Conservation (phyloP, 1,284 basidiomycete species). For the Amylostereum areolatum region DNA sequence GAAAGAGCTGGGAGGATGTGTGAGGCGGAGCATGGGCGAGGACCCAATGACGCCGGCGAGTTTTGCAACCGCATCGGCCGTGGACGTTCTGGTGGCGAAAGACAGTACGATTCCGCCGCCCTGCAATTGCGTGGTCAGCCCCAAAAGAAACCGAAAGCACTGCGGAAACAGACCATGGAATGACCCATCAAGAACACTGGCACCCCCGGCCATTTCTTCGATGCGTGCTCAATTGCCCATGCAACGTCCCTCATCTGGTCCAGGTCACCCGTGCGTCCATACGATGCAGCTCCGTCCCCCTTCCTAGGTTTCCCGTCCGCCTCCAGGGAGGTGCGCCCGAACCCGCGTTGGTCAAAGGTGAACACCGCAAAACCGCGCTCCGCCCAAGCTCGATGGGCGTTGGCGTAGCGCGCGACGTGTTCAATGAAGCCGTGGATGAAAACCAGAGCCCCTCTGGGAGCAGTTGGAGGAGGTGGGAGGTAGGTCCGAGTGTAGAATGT, state of each 20-base stretch:
- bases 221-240: slow-evolving; percentile 56
- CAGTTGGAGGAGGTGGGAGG: slow-evolving; percentile 23
- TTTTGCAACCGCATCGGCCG: slow-evolving; percentile 33
- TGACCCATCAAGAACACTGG: slow-evolving; percentile 77
- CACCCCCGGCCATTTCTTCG: slow-evolving; percentile 36
- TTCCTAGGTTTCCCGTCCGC: slow-evolving; percentile 22
- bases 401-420: slow-evolving; percentile 71
- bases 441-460: slow-evolving; percentile 60
- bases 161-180: slow-evolving; percentile 60
- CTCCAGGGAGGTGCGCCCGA: slow-evolving; percentile 73
- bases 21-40: slow-evolving; percentile 63
- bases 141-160: not conserved
- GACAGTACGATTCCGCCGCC: slow-evolving; percentile 63
- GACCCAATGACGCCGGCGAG: slow-evolving; percentile 64
- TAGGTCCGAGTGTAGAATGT: slow-evolving; percentile 61
- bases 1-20: slow-evolving; percentile 49
- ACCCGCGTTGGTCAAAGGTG: slow-evolving; percentile 83
- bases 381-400: slow-evolving; percentile 58
- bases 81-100: slow-evolving; percentile 43
- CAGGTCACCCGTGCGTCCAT: slow-evolving; percentile 65
- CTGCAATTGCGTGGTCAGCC: slow-evolving; percentile 25
- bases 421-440: slow-evolving; percentile 86
- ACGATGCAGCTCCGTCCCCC: slow-evolving; percentile 40
- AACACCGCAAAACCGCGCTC: slow-evolving; percentile 60
- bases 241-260: slow-evolving; percentile 68